Evolutionary conservation across 371 early-diverging fungal genomes (phyloP).

Genomic region (Sporodiniella umbellata): DNA sequence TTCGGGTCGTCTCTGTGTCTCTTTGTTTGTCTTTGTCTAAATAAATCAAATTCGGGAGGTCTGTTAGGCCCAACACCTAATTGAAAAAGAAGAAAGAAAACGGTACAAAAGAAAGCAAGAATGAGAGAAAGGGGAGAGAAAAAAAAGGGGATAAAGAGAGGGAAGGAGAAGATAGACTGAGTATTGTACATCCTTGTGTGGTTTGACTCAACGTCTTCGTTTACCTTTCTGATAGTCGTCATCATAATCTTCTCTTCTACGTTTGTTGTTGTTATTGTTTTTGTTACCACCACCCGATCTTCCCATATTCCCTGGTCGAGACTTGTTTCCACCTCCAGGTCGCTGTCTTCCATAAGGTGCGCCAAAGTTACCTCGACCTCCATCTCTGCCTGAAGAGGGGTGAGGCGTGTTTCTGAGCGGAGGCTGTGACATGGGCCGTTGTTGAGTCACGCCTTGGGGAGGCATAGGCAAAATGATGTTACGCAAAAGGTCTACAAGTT

Average conservation of each 20-base stretch:
- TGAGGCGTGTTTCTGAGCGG: slow-evolving; percentile 20
- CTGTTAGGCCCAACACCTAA: slow-evolving; percentile 56
- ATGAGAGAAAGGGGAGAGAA: too few relatives aligned
- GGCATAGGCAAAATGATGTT: slow-evolving; percentile 45
- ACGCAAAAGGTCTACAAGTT: slow-evolving; percentile 51
- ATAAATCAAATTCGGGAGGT: slow-evolving; percentile 62
- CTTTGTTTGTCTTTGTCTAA: slow-evolving; percentile 57
- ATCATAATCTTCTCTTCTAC: slow-evolving; percentile 47
- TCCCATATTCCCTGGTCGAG: not conserved
- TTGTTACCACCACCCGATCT: slow-evolving; percentile 14
- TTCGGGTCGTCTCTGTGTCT: slow-evolving; percentile 47
- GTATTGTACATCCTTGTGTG: not conserved
- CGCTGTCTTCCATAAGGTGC: slow-evolving; percentile 15
- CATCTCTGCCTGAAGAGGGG: slow-evolving; percentile 1
- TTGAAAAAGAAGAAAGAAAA: too few relatives aligned
- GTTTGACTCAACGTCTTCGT: not conserved
- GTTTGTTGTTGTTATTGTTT: slow-evolving; percentile 14
- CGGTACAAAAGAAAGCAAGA: too few relatives aligned
- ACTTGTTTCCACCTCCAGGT: slow-evolving; percentile 2
- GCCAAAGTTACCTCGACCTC: slow-evolving; percentile 18
- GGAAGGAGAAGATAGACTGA: not conserved
- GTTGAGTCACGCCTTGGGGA: slow-evolving; percentile 18
- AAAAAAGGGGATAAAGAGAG: too few relatives aligned
- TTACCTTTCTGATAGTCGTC: slow-evolving; percentile 55
- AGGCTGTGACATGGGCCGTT: not conserved